phyloP scores from a whole-genome alignment of 177 flowering plant genomes.

The Vitis hybrid region DNA sequence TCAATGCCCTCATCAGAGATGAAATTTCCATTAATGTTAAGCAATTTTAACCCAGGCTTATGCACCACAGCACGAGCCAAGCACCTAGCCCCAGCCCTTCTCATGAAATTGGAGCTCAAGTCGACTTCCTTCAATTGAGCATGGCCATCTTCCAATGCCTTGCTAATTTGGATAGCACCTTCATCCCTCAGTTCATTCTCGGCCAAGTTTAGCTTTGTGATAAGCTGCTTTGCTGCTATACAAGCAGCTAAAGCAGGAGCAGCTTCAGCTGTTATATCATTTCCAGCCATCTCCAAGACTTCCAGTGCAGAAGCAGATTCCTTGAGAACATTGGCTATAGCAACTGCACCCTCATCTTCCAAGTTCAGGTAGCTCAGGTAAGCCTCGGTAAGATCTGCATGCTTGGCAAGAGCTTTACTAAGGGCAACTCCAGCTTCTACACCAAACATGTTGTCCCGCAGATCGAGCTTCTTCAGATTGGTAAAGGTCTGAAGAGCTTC shows the following conservation, averaged over 20 bases:
- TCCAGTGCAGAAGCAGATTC: conserved; percentile 53
- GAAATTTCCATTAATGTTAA: conserved; percentile 71
- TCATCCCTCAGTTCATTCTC: conserved; percentile 86
- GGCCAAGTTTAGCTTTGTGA: conserved; percentile 61
- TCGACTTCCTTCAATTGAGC: conserved; percentile 62
- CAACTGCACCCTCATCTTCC: conserved; percentile 75
- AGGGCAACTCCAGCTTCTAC: conserved; percentile 61
- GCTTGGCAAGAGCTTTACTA: conserved; percentile 49
- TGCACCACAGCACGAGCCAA: conserved; percentile 55
- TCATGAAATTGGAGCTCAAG: conserved; percentile 54
- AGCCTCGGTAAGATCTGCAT: conserved; percentile 46
- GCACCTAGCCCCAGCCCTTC: conserved; percentile 68
- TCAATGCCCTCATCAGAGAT: conserved; percentile 88
- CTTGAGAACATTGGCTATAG: conserved; percentile 56
- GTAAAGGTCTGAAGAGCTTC: conserved; percentile 58
- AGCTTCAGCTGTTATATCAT: conserved; percentile 68
- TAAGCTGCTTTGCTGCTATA: conserved; percentile 42
- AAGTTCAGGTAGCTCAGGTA: conserved; percentile 78
- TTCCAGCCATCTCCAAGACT: conserved; percentile 86
- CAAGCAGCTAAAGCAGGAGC: conserved; percentile 63
- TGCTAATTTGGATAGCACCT: conserved; percentile 58
- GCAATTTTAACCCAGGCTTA: conserved; percentile 57
- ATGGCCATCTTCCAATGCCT: conserved; percentile 52
- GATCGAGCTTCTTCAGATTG: conserved; percentile 69
- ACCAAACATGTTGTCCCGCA: conserved; percentile 91